These are phyloP conservation scores for Purpureocillium takamizusanense DNA, from an alignment of 2,329 filamentous ascomycete species.

Conservation along the genomic window DNA sequence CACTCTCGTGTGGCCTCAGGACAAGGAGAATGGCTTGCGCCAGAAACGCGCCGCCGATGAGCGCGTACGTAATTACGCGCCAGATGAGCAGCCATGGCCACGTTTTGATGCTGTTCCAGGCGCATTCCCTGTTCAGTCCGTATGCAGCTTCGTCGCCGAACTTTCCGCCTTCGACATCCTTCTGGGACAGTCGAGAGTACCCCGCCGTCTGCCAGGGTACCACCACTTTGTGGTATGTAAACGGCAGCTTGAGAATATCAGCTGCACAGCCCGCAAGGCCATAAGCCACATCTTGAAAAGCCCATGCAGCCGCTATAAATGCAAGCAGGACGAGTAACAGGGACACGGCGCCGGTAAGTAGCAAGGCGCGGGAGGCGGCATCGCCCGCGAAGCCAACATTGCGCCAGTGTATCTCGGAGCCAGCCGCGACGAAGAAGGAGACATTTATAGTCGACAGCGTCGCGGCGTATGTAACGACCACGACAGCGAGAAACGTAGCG, in stretches of 20 bases:
- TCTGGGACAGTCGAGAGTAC: too few relatives aligned
- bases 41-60: constrained; percentile 7
- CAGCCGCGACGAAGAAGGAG: constrained; percentile 15
- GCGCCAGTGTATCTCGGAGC: constrained; percentile 23
- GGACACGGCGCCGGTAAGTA: constrained; percentile 18
- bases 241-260: constrained; percentile 15
- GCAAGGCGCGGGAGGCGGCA: constrained; percentile 16
- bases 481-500: not conserved
- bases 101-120: too few relatives aligned
- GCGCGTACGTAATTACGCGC: constrained; percentile 4
- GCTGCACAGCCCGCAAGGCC: constrained; percentile 8
- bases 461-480: too few relatives aligned
- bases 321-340: constrained; percentile 10
- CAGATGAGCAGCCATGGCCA: constrained; percentile 2
- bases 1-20: constrained; percentile 16
- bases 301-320: constrained; percentile 12
- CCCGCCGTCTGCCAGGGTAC: not conserved
- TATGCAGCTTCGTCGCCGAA: not conserved
- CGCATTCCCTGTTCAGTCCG: constrained; percentile 4
- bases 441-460: constrained; percentile 10
- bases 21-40: constrained; percentile 11
- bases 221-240: constrained; percentile 10
- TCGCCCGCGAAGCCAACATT: constrained; percentile 22
- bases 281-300: constrained; percentile 15
- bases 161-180: too few relatives aligned